Conservation (phyloP, 2,329 filamentous ascomycete genomes). For the Trichoderma sp. region DNA sequence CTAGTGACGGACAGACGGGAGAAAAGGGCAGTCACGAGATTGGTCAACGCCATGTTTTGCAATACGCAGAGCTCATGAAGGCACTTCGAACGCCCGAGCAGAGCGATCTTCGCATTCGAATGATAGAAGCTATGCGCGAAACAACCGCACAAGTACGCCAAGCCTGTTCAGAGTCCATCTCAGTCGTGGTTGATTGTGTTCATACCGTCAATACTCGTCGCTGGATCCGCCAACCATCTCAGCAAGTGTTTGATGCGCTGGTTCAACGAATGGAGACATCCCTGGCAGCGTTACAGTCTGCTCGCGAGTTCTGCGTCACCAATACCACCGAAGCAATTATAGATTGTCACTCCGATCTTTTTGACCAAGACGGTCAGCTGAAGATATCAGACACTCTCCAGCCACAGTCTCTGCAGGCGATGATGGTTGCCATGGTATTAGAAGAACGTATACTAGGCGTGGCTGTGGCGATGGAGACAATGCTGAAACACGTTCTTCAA, state of each 20-base stretch:
- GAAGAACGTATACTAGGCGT: conserved; percentile 44
- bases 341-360: conserved; percentile 41
- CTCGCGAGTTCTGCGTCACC: conserved; percentile 30
- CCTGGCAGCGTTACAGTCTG: conserved; percentile 30
- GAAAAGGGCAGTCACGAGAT: conserved; percentile 25
- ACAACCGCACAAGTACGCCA: conserved; percentile 33
- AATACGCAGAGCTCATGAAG: conserved; percentile 38
- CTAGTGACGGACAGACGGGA: conserved; percentile 6
- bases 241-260: conserved; percentile 28
- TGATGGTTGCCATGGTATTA: conserved; percentile 50
- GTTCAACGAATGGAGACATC: conserved; percentile 26
- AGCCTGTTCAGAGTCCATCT: conserved; percentile 29
- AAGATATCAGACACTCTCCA: conserved; percentile 30
- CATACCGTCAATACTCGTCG: conserved; percentile 34
- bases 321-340: conserved; percentile 45
- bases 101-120: conserved; percentile 34
- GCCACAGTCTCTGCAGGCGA: conserved; percentile 37
- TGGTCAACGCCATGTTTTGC: conserved; percentile 33
- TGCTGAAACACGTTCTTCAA: conserved; percentile 40
- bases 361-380: conserved; percentile 43
- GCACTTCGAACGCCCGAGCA: conserved; percentile 42
- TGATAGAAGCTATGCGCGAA: conserved; percentile 35
- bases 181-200: conserved; percentile 30
- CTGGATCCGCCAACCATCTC: conserved; percentile 32
- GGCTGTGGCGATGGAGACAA: conserved; percentile 32